Conservation (phyloP, 768 basidiomycete genomes). For the Boletellus ananas region DNA sequence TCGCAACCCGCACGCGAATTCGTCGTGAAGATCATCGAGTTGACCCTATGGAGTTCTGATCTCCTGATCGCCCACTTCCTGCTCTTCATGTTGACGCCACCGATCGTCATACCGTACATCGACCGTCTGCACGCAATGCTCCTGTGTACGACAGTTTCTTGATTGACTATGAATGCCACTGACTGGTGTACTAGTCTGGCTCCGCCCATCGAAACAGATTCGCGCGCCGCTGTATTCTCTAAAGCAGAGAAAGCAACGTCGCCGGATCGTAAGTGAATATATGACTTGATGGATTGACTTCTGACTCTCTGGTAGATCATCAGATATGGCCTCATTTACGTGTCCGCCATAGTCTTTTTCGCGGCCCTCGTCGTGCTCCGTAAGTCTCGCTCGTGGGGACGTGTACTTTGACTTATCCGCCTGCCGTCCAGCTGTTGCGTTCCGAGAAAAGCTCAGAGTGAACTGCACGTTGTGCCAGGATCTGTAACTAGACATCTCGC, state of each 20-base stretch:
- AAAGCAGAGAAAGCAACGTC: conserved; percentile 85
- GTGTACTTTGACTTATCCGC: conserved; percentile 7
- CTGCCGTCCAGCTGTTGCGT: conserved; percentile 46
- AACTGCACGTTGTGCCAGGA: conserved; percentile 65
- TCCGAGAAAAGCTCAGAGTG: conserved; percentile 58
- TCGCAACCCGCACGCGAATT: conserved; percentile 98
- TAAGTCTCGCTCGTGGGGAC: conserved; percentile 40
- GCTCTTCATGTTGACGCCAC: conserved; percentile 86
- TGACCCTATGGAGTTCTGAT: conserved; percentile 94
- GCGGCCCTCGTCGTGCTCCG: conserved; percentile 74
- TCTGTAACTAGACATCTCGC: conserved; percentile 47
- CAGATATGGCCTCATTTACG: conserved; percentile 79
- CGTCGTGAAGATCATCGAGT: conserved; percentile 95
- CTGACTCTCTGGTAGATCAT: conserved; percentile 50
- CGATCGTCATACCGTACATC: conserved; percentile 85
- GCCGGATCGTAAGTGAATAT: conserved; percentile 69
- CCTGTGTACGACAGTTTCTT: conserved; percentile 55
- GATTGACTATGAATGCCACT: conserved; percentile 7
- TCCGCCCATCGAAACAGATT: conserved; percentile 91
- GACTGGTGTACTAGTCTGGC: conserved; percentile 65
- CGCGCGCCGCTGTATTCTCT: conserved; percentile 87
- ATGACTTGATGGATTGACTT: conserved; percentile 2
- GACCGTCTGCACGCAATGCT: conserved; percentile 89
- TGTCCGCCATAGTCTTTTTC: conserved; percentile 64
- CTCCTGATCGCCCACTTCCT: conserved; percentile 84